phyloP scores from a whole-genome alignment of 148 eudicot genomes.

The Rhododendron henanense region DNA sequence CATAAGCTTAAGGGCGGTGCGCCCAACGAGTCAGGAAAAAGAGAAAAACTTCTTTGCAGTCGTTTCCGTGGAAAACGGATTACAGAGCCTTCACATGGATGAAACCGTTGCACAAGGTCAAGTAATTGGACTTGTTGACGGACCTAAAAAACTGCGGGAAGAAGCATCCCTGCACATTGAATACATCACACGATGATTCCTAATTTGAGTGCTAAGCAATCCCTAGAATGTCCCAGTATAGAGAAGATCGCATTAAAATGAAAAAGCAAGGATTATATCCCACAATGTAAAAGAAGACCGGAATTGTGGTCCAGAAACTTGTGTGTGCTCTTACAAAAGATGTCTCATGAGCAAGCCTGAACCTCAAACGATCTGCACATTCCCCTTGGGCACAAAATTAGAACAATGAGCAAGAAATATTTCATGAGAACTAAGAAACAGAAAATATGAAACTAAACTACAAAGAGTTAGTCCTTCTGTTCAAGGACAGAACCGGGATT shows the following conservation, averaged over 20 bases:
- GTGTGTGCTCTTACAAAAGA: conserved; percentile 79
- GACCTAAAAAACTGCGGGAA: conserved; percentile 76
- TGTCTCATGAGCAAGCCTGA: conserved; percentile 87
- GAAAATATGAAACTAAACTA: too few species aligned
- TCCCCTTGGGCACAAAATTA: not conserved
- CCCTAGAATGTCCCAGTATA: not conserved
- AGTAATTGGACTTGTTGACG: conserved; percentile 72
- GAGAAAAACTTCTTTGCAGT: too few species aligned
- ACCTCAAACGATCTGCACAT: conserved; percentile 69
- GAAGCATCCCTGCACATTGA: conserved; percentile 61
- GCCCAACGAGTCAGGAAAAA: too few species aligned
- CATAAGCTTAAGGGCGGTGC: too few species aligned
- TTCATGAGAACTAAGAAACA: not conserved
- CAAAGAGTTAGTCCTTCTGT: too few species aligned
- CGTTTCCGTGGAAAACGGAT: too few species aligned
- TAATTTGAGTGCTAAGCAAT: not conserved
- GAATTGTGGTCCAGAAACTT: conserved; percentile 63
- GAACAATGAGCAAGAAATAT: not conserved
- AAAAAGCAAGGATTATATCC: conserved; percentile 18
- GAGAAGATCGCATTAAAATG: not conserved
- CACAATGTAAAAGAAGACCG: conserved; percentile 68
- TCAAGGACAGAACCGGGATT: too few species aligned
- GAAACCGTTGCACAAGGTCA: conserved; percentile 83
- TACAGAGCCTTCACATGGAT: conserved; percentile 49
- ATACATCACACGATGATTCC: not conserved